Conservation (phyloP, 345 rosid genomes). For the Ricinus communis region DNA sequence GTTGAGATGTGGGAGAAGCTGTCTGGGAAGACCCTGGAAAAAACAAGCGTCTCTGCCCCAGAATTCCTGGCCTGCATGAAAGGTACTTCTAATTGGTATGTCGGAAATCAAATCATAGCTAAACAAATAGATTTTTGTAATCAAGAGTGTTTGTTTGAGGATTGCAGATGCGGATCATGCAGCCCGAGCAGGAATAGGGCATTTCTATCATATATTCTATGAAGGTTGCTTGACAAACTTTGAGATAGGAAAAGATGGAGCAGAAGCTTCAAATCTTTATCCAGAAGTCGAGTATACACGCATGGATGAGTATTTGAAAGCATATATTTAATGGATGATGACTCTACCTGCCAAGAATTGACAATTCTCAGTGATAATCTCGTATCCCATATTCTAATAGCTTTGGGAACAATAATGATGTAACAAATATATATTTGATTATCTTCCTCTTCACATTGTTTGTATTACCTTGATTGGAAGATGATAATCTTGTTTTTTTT, state of each 20-base stretch:
- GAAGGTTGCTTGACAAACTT: slow-evolving; percentile 81
- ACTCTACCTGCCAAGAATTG: too few relatives aligned
- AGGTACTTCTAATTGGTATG: slow-evolving; percentile 34
- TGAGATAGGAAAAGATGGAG: slow-evolving; percentile 55
- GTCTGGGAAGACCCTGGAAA: slow-evolving; percentile 42
- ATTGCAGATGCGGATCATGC: slow-evolving; percentile 56
- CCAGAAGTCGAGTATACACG: slow-evolving; percentile 70
- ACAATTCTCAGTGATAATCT: too few relatives aligned
- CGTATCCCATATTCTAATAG: too few relatives aligned
- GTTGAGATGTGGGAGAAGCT: slow-evolving; percentile 75
- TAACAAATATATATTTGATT: too few relatives aligned
- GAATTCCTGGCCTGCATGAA: slow-evolving; percentile 67
- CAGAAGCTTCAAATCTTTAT: slow-evolving; percentile 77
- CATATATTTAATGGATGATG: slow-evolving; percentile 26
- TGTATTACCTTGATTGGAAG: too few relatives aligned
- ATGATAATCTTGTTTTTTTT: too few relatives aligned
- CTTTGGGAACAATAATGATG: too few relatives aligned
- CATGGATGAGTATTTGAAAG: slow-evolving; percentile 62
- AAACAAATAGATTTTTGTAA: too few relatives aligned
- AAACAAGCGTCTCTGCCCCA: slow-evolving; percentile 39
- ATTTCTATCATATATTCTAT: slow-evolving; percentile 77
- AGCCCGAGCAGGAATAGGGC: slow-evolving; percentile 64
- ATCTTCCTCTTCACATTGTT: too few relatives aligned
- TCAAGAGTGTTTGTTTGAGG: neutral
- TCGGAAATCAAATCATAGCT: too few relatives aligned